Evolutionary conservation across 2,329 filamentous ascomycete species (phyloP).

Genomic region (Calycina herbarum): DNA sequence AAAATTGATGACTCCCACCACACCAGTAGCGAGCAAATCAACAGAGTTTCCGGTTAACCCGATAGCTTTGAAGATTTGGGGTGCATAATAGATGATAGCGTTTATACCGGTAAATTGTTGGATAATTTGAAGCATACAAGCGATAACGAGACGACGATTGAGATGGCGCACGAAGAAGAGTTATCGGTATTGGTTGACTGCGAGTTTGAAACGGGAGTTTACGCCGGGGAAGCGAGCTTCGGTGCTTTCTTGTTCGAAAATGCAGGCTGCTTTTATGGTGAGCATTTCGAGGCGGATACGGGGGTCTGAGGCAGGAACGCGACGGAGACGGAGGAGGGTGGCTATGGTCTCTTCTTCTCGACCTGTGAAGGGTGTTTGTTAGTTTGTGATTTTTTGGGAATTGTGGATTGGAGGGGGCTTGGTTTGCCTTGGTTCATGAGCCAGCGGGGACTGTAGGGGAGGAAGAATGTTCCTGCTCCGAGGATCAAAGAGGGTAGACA

Average conservation of each 20-base stretch:
- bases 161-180: constrained; percentile 57
- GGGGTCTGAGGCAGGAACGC: constrained; percentile 52
- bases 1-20: constrained; percentile 69
- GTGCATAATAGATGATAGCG: constrained; percentile 53
- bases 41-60: constrained; percentile 45
- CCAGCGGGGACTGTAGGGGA: constrained; percentile 59
- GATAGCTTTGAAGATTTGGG: constrained; percentile 54
- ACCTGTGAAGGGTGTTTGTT: constrained; percentile 38
- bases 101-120: constrained; percentile 52
- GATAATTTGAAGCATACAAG: constrained; percentile 37
- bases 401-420: background rate
- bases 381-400: background rate
- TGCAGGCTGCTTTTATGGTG: constrained; percentile 52
- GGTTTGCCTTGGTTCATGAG: constrained; percentile 47
- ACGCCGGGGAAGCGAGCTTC: constrained; percentile 55
- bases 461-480: constrained; percentile 55
- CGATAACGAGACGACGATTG: constrained; percentile 60
- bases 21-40: constrained; percentile 65
- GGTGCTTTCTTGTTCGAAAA: constrained; percentile 59
- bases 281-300: constrained; percentile 57
- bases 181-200: constrained; percentile 42
- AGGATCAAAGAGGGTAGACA: constrained; percentile 54
- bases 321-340: constrained; percentile 54
- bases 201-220: constrained; percentile 10
- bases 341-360: constrained; percentile 48